Evolutionary conservation across 495 filamentous ascomycete species (phyloP), one percentile per base, ranked within the genome.

Genomic region (Penicillium nucicola): DNA sequence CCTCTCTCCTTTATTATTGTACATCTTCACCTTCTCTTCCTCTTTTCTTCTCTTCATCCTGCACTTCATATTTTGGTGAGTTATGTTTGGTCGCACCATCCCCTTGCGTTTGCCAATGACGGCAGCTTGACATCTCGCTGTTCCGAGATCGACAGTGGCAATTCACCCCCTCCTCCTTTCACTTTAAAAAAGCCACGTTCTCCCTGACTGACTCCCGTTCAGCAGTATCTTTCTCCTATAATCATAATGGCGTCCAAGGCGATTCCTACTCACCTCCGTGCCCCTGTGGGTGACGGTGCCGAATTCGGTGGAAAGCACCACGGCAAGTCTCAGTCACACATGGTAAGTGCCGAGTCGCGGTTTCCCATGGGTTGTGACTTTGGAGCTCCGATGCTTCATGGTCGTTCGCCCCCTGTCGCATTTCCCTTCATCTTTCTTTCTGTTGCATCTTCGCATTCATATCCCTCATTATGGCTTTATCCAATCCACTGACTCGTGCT

Each of bases 301-400:
- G 85, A 84, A 52, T 77, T 78, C 57, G 76, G 80, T 58, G 69
- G 72, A 50, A 89, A 88, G 73, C 91, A 95, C 65, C 92, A 97
- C 71, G 91, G 90, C 60, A 97, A 97, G 82, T 86, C 90, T 45
- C 88, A 92, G 65, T 95, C 90, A 31, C 91, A 96, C 71, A 89
- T 97, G 87, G 92, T 95, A 74, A 85, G 91, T 89, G 34, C 33
- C 37, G 20, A 47, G 35, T 30, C 42, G 15, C 42, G 45, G 20
- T 25, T n/a, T 9, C 34, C 34, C 25, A 28, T 28, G 25, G 25
- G 25, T 6, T 28, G n/a, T 28, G 25, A 28, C 25, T 23, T 4
- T 28, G 25, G 25, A 28, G 25, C 25, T 28, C 5, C 10, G 1
- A 28, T n/a, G 25, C 25, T 28, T 28, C 25, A 28, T 8, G 2